Conservation (phyloP, 2,329 filamentous ascomycete species). For the Cladosporium austrohemisphaericum region DNA sequence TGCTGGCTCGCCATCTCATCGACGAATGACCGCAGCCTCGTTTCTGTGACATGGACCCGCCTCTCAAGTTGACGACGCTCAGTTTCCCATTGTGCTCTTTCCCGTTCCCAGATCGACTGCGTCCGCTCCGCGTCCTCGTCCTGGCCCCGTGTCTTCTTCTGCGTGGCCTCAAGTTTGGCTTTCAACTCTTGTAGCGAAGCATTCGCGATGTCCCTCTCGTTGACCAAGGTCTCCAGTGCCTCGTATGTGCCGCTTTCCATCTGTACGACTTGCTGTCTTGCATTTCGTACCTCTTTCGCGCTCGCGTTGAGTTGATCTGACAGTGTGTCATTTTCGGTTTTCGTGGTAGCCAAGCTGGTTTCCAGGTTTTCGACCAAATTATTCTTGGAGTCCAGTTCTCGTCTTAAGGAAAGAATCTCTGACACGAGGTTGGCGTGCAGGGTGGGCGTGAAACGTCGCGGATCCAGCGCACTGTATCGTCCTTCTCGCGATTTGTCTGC, state of each 20-base stretch:
- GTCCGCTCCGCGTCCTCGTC: slow-evolving; percentile 79
- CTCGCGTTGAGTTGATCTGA: slow-evolving; percentile 59
- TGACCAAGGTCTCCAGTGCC: slow-evolving; percentile 75
- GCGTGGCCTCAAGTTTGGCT: slow-evolving; percentile 69
- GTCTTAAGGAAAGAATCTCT: slow-evolving; percentile 80
- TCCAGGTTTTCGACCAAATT: slow-evolving; percentile 85
- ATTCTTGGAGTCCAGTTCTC: slow-evolving; percentile 87
- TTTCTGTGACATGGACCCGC: slow-evolving; percentile 85
- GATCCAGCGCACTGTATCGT: slow-evolving; percentile 67
- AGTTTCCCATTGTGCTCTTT: slow-evolving; percentile 79
- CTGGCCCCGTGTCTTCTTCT: slow-evolving; percentile 72
- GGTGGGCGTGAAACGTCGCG: slow-evolving; percentile 89
- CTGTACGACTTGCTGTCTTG: slow-evolving; percentile 80
- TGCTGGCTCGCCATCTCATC: slow-evolving; percentile 78
- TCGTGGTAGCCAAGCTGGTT: slow-evolving; percentile 63
- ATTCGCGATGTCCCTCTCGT: slow-evolving; percentile 80
- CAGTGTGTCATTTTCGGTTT: slow-evolving; percentile 70
- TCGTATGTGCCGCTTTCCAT: slow-evolving; percentile 85
- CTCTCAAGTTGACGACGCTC: slow-evolving; percentile 79
- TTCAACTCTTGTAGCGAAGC: slow-evolving; percentile 68
- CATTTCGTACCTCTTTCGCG: slow-evolving; percentile 71
- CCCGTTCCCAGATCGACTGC: slow-evolving; percentile 76
- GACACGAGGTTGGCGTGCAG: slow-evolving; percentile 91
- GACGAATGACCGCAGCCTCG: slow-evolving; percentile 74
- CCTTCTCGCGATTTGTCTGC: slow-evolving; percentile 49